Percentiles rank a stretch among this genome's conserved stretches.
These are phyloP conservation scores for Cercospora beticola DNA, from an alignment of 2,329 filamentous ascomycete species.

Conservation along the genomic window DNA sequence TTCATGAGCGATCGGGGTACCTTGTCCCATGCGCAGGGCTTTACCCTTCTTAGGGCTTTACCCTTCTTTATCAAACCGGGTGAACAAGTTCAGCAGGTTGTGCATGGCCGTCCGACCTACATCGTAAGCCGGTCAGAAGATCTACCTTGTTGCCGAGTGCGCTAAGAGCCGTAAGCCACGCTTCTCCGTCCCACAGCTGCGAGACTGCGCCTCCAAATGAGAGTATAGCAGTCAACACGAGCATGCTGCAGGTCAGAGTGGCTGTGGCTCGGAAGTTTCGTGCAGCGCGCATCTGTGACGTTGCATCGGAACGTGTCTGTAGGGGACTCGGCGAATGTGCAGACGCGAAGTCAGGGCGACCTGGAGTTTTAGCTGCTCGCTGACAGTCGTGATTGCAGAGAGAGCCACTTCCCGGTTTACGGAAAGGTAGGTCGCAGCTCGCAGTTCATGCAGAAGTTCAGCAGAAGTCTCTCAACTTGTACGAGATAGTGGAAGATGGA, in stretches of 20 bases:
- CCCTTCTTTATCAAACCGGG: neutral
- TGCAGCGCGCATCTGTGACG: neutral
- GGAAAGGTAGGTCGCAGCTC: neutral
- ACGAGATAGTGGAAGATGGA: no score
- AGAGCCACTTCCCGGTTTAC: neutral
- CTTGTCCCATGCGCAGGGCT: neutral
- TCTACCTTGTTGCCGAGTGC: neutral
- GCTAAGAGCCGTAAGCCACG: neutral
- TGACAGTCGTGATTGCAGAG: neutral
- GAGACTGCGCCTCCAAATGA: neutral
- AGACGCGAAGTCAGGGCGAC: neutral
- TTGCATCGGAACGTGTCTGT: neutral
- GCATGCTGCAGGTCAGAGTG: neutral
- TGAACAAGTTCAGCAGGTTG: neutral
- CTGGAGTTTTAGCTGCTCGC: neutral
- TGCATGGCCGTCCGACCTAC: neutral
- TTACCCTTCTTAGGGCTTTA: no score
- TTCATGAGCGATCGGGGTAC: neutral
- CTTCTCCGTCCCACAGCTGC: neutral
- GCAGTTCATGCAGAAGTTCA: no score
- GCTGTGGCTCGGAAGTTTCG: neutral
- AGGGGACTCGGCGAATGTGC: neutral
- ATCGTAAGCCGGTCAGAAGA: neutral
- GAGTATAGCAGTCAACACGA: neutral
- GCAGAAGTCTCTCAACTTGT: no score